phyloP scores from a whole-genome alignment of 2,329 filamentous ascomycete species.

The Colletotrichum falcatum region DNA sequence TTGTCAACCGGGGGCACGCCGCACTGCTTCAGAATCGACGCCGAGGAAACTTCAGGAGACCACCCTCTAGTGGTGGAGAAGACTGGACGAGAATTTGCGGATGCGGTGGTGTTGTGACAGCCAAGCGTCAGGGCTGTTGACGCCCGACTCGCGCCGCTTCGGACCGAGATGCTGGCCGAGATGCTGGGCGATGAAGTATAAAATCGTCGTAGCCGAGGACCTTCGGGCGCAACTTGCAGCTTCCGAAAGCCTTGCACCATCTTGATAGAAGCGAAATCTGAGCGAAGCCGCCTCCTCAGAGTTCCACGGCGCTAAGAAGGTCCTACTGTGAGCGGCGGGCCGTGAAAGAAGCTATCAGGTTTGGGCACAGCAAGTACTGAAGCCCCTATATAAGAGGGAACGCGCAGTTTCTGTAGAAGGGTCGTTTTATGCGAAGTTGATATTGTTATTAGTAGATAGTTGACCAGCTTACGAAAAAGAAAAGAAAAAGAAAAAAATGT shows the following conservation, averaged over 20 bases:
- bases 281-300: neutral
- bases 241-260: neutral
- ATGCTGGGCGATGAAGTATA: constrained; percentile 1
- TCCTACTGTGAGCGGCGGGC: neutral
- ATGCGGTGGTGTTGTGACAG: constrained; percentile 1
- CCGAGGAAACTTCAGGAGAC: neutral
- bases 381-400: neutral
- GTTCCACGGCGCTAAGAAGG: neutral
- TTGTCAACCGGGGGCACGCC: too few relatives aligned
- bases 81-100: constrained; percentile 1
- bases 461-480: too few relatives aligned
- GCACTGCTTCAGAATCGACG: neutral
- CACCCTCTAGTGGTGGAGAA: neutral
- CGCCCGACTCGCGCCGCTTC: neutral
- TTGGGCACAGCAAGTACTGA: neutral
- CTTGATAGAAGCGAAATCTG: constrained; percentile 4
- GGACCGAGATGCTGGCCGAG: neutral
- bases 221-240: neutral
- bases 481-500: too few relatives aligned
- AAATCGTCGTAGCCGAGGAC: constrained; percentile 3
- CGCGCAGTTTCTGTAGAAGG: neutral
- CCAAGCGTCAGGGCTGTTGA: neutral
- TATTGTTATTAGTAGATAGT: neutral
- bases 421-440: neutral
- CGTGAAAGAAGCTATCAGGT: neutral